Percentiles rank a stretch among this genome's conserved stretches.
Conservation (phyloP, 2,329 filamentous ascomycete genomes). For the Exophiala sideris region DNA sequence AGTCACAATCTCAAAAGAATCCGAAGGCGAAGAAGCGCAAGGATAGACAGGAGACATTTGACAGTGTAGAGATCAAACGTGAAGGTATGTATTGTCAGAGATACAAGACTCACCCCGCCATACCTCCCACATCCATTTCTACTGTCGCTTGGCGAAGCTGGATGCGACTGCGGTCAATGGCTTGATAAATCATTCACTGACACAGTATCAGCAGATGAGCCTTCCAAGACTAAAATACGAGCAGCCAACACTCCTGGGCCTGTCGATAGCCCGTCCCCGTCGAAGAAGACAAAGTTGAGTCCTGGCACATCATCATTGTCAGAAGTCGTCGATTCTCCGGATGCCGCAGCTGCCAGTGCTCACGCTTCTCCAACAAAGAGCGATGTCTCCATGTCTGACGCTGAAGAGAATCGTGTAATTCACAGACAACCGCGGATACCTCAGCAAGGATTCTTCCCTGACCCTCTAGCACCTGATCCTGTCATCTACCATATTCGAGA, state of each 20-base stretch:
- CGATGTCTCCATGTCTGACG: slow-evolving; percentile 59
- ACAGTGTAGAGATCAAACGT: slow-evolving; percentile 52
- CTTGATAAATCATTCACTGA: slow-evolving; percentile 3
- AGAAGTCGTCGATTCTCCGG: slow-evolving; percentile 30
- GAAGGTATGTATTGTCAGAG: slow-evolving; percentile 47
- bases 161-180: background rate
- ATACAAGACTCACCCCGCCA: slow-evolving; percentile 4
- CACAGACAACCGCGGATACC: slow-evolving; percentile 62
- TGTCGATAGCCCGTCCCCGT: slow-evolving; percentile 27
- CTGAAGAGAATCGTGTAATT: slow-evolving; percentile 44
- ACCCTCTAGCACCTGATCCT: slow-evolving; percentile 84
- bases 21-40: slow-evolving; percentile 76
- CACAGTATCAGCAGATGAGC: slow-evolving; percentile 16
- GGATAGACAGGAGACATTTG: slow-evolving; percentile 58
- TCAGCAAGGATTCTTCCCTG: slow-evolving; percentile 86
- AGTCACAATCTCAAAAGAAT: slow-evolving; percentile 48
- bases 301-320: slow-evolving; percentile 30
- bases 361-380: slow-evolving; percentile 60
- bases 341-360: slow-evolving; percentile 51
- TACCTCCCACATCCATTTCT: background rate
- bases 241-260: slow-evolving; percentile 22
- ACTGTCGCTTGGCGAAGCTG: background rate
- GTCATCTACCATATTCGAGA: slow-evolving; percentile 90
- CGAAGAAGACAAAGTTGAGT: slow-evolving; percentile 30
- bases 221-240: slow-evolving; percentile 18